Evolutionary conservation across 768 basidiomycete genomes (phyloP).

Genomic region (Austroboletus eburneus): DNA sequence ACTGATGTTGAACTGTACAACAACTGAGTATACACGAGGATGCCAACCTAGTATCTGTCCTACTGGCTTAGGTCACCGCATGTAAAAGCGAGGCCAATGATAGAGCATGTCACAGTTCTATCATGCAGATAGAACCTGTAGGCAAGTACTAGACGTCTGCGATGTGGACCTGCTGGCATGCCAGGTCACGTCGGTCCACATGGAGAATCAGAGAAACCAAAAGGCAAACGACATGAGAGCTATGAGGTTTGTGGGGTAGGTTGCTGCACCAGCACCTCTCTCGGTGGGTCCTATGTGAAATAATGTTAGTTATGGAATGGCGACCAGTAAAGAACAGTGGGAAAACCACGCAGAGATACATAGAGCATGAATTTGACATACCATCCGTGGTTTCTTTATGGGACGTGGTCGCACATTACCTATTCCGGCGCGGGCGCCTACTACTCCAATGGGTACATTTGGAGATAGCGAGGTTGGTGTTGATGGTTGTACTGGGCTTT

Average conservation of each 20-base stretch:
- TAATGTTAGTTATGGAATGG: constrained; percentile 8
- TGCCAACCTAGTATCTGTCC: constrained; percentile 12
- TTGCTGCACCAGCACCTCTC: constrained; percentile 63
- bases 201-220: constrained; percentile 4
- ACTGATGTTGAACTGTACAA: constrained; percentile 22
- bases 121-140: constrained; percentile 11
- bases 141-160: too few relatives aligned
- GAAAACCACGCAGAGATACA: background rate
- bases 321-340: too few relatives aligned
- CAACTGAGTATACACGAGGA: constrained; percentile 19
- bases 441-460: constrained; percentile 26
- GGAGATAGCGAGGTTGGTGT: constrained; percentile 23
- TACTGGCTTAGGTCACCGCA: constrained; percentile 8
- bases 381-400: constrained; percentile 73
- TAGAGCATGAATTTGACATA: constrained; percentile 30
- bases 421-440: constrained; percentile 56
- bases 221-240: background rate
- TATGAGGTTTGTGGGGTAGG: constrained; percentile 70
- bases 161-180: constrained; percentile 7
- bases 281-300: constrained; percentile 52
- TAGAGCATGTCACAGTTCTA: constrained; percentile 1
- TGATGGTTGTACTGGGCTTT: constrained; percentile 17
- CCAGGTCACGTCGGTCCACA: constrained; percentile 6
- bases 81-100: constrained; percentile 10
- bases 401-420: constrained; percentile 61